Percentiles rank a stretch among this genome's conserved stretches.
Evolutionary conservation across 352 stramenopile species (phyloP).

Genomic region (Halophytophthora batemanensis): DNA sequence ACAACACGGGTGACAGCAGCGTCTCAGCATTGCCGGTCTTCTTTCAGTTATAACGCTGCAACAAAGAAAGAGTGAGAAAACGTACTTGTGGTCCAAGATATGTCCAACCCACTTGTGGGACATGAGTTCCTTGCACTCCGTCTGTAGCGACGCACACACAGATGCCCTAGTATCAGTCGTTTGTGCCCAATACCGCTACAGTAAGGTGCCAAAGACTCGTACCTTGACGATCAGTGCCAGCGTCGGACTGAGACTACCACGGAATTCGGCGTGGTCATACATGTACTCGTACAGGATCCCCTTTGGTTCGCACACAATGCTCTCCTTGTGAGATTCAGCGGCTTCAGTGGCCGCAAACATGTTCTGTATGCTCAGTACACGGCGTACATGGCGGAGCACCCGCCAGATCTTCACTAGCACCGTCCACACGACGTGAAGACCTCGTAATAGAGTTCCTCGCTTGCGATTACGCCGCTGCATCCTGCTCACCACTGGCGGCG

Average conservation of each 20-base stretch:
- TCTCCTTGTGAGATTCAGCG: constrained; percentile 36
- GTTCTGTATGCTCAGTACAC: constrained; percentile 64
- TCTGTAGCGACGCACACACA: constrained; percentile 27
- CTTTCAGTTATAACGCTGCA: neutral
- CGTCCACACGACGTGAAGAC: constrained; percentile 33
- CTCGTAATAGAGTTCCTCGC: constrained; percentile 13
- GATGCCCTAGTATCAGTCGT: neutral
- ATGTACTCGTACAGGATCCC: constrained; percentile 81
- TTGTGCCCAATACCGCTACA: neutral
- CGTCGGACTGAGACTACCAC: constrained; percentile 52
- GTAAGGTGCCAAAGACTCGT: neutral
- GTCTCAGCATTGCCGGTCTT: neutral
- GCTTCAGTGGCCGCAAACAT: constrained; percentile 47
- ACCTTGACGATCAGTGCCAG: constrained; percentile 65
- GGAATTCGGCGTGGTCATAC: constrained; percentile 77
- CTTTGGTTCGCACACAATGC: constrained; percentile 75
- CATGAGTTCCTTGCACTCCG: constrained; percentile 75
- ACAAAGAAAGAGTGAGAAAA: neutral
- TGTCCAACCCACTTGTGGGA: constrained; percentile 74
- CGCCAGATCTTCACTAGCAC: constrained; percentile 52
- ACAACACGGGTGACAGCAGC: neutral
- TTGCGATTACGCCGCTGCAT: constrained; percentile 25
- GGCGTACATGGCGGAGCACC: constrained; percentile 33
- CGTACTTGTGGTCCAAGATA: constrained; percentile 76
- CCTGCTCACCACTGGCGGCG: constrained; percentile 19